Evolutionary conservation across 177 flowering plant species (phyloP).

Genomic region (Tripterygium wilfordii): DNA sequence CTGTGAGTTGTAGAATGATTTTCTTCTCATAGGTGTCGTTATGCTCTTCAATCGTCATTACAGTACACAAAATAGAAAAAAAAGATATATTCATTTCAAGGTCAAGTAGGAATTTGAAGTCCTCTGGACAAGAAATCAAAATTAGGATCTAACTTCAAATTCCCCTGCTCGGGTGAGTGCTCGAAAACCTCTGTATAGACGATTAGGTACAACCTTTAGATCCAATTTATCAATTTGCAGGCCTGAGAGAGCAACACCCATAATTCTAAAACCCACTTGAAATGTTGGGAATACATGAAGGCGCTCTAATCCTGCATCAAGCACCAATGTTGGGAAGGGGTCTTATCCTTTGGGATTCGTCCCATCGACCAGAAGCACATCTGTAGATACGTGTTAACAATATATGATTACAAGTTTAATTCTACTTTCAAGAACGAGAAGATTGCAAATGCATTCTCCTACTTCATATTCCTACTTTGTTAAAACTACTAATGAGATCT

Average conservation of each 20-base stretch:
- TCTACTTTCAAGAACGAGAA: too few relatives aligned
- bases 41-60: too few relatives aligned
- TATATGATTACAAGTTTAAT: too few relatives aligned
- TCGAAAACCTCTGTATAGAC: constrained; percentile 87
- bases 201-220: constrained; percentile 49
- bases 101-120: too few relatives aligned
- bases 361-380: constrained; percentile 85
- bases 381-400: constrained; percentile 48
- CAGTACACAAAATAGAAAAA: too few relatives aligned
- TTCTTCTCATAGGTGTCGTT: too few relatives aligned
- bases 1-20: too few relatives aligned
- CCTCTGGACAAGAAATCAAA: too few relatives aligned
- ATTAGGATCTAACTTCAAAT: constrained; percentile 78
- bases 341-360: constrained; percentile 79
- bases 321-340: constrained; percentile 67
- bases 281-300: constrained; percentile 85
- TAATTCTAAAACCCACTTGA: constrained; percentile 72
- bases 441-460: too few relatives aligned
- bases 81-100: too few relatives aligned
- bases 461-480: too few relatives aligned
- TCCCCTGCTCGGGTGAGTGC: constrained; percentile 80
- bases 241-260: constrained; percentile 94
- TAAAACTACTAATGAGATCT: too few relatives aligned
- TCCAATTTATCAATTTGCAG: constrained; percentile 79
- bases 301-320: constrained; percentile 63